Conservation (phyloP, 148 eudicot species). For the Fagopyrum homotropicum region DNA sequence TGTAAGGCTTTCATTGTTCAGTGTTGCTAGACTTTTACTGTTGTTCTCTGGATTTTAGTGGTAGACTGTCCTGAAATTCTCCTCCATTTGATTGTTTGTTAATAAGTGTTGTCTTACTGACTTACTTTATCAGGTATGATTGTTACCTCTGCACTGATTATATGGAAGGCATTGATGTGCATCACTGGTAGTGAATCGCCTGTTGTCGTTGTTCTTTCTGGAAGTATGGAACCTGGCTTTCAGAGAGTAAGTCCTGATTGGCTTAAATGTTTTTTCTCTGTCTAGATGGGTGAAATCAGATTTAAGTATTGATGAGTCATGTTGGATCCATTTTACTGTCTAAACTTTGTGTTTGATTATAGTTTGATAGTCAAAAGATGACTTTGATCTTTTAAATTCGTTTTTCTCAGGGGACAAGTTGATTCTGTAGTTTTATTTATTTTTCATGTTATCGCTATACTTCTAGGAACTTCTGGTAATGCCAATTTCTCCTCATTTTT, state of each 20-base stretch:
- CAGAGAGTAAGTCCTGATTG: constrained; percentile 26
- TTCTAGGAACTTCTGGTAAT: not conserved
- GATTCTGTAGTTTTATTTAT: not conserved
- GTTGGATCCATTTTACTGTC: not conserved
- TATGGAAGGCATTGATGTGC: constrained; percentile 77
- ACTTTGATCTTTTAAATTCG: not conserved
- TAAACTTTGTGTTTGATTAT: not conserved
- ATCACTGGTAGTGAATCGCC: constrained; percentile 77
- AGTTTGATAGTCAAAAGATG: not conserved
- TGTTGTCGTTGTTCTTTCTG: constrained; percentile 78
- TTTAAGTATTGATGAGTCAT: not conserved
- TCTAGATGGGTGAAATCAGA: not conserved
- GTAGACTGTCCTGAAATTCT: not conserved
- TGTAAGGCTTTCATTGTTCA: not conserved
- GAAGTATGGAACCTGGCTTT: constrained; percentile 90
- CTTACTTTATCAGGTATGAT: constrained; percentile 43
- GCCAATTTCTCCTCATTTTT: not conserved
- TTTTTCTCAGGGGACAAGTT: not conserved
- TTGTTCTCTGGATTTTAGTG: not conserved
- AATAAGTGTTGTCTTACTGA: not conserved
- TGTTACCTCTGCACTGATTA: constrained; percentile 59
- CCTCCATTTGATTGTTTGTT: not conserved
- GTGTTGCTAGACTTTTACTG: not conserved
- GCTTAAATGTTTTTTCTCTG: not conserved
- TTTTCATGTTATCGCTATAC: not conserved